A percentile compares a stretch with the other conserved stretches of the same genome.
Evolutionary conservation across 1,284 basidiomycete genomes (phyloP).

Genomic region (Caloboletus firmus): DNA sequence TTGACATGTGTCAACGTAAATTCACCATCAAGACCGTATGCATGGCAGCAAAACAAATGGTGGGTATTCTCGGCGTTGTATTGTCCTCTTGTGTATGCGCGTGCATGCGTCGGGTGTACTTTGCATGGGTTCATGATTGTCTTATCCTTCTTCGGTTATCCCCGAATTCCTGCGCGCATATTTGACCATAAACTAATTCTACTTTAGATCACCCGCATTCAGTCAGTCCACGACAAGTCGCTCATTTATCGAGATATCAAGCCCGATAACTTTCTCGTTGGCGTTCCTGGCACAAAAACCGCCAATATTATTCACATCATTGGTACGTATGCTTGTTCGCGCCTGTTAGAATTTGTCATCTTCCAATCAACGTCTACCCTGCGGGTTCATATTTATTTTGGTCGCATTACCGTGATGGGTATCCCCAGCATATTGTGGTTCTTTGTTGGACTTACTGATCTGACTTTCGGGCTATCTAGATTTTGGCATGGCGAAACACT

Average conservation of each 20-base stretch:
- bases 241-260: conserved; percentile 99
- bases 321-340: conserved; percentile 45
- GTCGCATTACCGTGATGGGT: background rate
- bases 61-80: conserved; percentile 39
- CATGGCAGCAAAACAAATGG: conserved; percentile 99
- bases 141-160: background rate
- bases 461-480: conserved; percentile 47
- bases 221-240: conserved; percentile 97
- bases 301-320: conserved; percentile 93
- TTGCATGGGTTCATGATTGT: background rate
- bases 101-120: background rate
- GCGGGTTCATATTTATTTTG: conserved; percentile 6
- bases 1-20: conserved; percentile 98
- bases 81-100: conserved; percentile 7
- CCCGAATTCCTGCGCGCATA: background rate
- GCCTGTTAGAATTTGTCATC: conserved; percentile 1
- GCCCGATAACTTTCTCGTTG: conserved; percentile 98
- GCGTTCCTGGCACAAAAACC: conserved; percentile 88
- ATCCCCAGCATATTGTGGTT: conserved; percentile 4
- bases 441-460: conserved; percentile 10
- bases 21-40: conserved; percentile 97
- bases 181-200: conserved; percentile 9
- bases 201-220: conserved; percentile 87
- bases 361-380: background rate
- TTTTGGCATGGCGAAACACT: conserved; percentile 99